Percentiles rank a stretch among this genome's conserved stretches.
phyloP scores from a whole-genome alignment of 2,329 filamentous ascomycete species.

The Monilinia vaccinii-corymbosi region DNA sequence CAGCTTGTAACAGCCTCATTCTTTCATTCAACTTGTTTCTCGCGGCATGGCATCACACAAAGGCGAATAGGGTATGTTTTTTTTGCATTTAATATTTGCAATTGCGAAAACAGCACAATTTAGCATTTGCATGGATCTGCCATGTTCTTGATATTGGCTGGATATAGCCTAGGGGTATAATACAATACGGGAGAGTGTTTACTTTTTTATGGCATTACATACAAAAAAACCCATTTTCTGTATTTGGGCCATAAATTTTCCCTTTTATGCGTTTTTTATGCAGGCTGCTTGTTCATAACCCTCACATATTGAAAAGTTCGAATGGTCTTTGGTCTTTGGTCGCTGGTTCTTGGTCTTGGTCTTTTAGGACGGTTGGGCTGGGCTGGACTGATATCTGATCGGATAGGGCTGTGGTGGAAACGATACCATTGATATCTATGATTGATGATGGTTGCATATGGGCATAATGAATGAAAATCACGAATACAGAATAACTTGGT shows the following conservation, averaged over 20 bases:
- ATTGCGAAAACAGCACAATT: constrained; percentile 7
- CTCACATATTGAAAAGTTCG: constrained; percentile 5
- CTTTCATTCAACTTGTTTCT: constrained; percentile 10
- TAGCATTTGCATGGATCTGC: constrained; percentile 10
- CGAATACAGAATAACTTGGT: background rate
- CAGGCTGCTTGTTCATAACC: constrained; percentile 9
- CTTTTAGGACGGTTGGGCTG: constrained; percentile 4
- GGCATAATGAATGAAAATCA: constrained; percentile 8
- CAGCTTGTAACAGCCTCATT: constrained; percentile 8
- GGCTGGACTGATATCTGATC: background rate
- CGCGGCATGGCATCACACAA: constrained; percentile 11
- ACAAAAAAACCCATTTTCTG: background rate
- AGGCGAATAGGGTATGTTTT: constrained; percentile 12
- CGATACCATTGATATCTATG: constrained; percentile 1
- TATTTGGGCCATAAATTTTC: constrained; percentile 5
- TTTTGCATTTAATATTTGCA: constrained; percentile 9
- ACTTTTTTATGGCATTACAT: constrained; percentile 1
- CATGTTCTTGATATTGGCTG: constrained; percentile 11
- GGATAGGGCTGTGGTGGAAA: background rate
- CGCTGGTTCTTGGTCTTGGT: background rate
- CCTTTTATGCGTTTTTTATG: constrained; percentile 3
- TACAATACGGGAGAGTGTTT: constrained; percentile 8
- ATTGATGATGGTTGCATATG: constrained; percentile 8
- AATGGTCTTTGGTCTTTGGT: constrained; percentile 5
- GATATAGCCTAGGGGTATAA: constrained; percentile 8